Evolutionary conservation across 2,329 filamentous ascomycete species (phyloP).

Genomic region (Epicoccum sorghinum): DNA sequence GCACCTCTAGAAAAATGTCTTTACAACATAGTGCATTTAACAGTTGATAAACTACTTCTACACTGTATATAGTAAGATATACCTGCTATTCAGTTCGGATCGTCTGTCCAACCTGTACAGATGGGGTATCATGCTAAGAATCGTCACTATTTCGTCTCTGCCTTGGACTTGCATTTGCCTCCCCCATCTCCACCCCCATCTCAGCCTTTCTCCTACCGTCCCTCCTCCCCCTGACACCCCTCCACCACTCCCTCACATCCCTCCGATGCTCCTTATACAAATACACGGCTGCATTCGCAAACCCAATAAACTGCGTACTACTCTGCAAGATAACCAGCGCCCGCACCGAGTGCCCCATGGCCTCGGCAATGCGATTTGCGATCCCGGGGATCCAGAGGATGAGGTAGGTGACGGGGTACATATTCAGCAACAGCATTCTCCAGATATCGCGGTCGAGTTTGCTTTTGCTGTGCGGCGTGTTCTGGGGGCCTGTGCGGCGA

Average conservation of each 20-base stretch:
- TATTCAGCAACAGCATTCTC: slow-evolving; percentile 41
- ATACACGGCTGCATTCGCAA: slow-evolving; percentile 29
- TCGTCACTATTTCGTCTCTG: too few species aligned
- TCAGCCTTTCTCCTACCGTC: neutral
- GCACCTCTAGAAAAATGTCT: too few species aligned
- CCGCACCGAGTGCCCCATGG: slow-evolving; percentile 14
- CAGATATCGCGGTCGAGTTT: slow-evolving; percentile 28
- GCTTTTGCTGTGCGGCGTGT: neutral
- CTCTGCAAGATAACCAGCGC: slow-evolving; percentile 21
- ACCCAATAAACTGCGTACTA: slow-evolving; percentile 29
- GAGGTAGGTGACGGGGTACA: slow-evolving; percentile 43
- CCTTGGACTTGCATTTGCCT: too few species aligned
- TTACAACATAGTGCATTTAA: too few species aligned
- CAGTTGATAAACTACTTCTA: too few species aligned
- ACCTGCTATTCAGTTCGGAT: too few species aligned
- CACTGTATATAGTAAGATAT: too few species aligned
- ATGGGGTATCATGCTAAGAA: too few species aligned
- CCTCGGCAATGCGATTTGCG: slow-evolving; percentile 27
- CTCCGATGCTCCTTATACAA: slow-evolving; percentile 25
- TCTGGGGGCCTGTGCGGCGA: neutral
- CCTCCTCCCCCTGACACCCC: neutral
- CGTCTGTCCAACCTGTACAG: too few species aligned
- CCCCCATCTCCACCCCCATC: neutral
- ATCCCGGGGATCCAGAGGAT: slow-evolving; percentile 45
- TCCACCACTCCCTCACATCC: slow-evolving; percentile 12